phyloP scores from a whole-genome alignment of 2,329 filamentous ascomycete species.

The Colletotrichum tropicicola region DNA sequence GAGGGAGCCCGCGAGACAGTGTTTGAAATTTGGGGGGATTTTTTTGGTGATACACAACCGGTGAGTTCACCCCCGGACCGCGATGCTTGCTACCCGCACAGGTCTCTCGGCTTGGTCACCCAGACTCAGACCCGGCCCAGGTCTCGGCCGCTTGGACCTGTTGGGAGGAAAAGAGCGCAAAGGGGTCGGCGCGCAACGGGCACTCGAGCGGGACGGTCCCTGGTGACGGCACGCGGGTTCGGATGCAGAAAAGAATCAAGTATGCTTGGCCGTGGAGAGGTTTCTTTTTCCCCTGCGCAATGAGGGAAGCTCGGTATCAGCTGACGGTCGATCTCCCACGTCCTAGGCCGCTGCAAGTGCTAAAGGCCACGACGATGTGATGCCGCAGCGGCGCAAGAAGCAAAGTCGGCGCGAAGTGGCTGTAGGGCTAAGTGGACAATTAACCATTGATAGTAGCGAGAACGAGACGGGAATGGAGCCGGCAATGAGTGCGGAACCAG shows the following conservation, averaged over 20 bases:
- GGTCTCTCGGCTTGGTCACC: slow-evolving; percentile 16
- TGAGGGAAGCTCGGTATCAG: slow-evolving; percentile 19
- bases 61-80: slow-evolving; percentile 24
- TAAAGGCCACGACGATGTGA: slow-evolving; percentile 1
- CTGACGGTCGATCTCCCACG: slow-evolving; percentile 18
- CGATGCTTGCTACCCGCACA: slow-evolving; percentile 21
- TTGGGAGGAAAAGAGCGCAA: slow-evolving; percentile 13
- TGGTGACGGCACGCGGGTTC: slow-evolving; percentile 8
- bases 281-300: slow-evolving; percentile 8
- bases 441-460: neutral
- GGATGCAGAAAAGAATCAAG: neutral
- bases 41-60: slow-evolving; percentile 29
- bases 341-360: slow-evolving; percentile 2
- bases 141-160: slow-evolving; percentile 29
- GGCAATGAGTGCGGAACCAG: neutral
- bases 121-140: slow-evolving; percentile 21
- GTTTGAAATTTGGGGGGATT: slow-evolving; percentile 3
- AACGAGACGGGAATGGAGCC: slow-evolving; percentile 15
- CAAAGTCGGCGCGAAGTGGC: neutral
- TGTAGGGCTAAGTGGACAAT: neutral
- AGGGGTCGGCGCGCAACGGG: slow-evolving; percentile 14
- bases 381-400: neutral
- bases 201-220: neutral
- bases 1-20: neutral
- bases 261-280: neutral